Evolutionary conservation across 805 yeast species (phyloP).

Genomic region (Sugiyamaella americana): DNA sequence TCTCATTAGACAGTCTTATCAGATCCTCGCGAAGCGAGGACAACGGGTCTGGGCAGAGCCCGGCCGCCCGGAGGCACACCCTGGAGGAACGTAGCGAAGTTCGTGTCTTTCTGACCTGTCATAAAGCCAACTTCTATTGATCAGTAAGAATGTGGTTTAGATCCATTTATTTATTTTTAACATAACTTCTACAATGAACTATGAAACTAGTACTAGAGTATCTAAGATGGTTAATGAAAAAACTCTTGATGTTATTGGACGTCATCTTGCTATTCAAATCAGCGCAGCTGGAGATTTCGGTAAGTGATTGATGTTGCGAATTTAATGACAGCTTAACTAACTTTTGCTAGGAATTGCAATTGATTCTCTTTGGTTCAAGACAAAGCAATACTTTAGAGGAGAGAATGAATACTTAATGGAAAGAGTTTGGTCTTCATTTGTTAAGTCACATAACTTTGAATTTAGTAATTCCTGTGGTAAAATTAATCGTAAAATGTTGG

Average conservation of each 20-base stretch:
- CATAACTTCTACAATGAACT: not conserved
- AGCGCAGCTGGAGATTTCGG: not conserved
- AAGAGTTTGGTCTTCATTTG: not conserved
- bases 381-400: not conserved
- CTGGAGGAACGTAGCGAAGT: no score
- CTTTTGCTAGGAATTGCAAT: not conserved
- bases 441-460: not conserved
- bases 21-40: no score
- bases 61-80: no score
- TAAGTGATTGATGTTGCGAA: not conserved
- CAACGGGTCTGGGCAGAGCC: no score
- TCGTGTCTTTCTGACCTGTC: no score
- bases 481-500: no score
- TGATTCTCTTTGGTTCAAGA: not conserved
- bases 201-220: not conserved
- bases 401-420: not conserved
- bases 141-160: not conserved
- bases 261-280: not conserved
- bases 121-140: no score
- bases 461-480: no score
- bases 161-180: not conserved
- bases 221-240: not conserved
- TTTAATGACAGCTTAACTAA: no score
- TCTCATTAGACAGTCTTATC: no score
- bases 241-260: not conserved